Base-by-base conservation (phyloP, 805 yeast species). In the Saccharomycopsis javanensis region DNA sequence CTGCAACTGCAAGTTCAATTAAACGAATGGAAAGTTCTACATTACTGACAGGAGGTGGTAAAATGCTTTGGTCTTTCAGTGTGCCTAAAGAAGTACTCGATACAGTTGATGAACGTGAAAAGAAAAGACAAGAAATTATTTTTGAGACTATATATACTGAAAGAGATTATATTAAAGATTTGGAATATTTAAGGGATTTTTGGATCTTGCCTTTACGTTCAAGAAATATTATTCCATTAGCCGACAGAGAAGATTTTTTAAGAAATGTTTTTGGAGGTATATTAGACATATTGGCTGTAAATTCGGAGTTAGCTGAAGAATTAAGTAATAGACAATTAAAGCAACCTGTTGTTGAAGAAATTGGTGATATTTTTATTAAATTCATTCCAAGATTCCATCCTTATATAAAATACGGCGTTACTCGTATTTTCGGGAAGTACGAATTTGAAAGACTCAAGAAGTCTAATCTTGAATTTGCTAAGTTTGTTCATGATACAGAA, bases 61-160 rank as follows among this genome's bases (percentile, higher is more conserved):
- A 86, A 66, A 88, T 89, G 55, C 80, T 91, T 50, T 94, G 99
- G 99, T 88, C 92, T 55, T 87, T 87, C 65, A 86, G 96, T 1
- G 99, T 94, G 10, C 85, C 96, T 2, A 80, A 83, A 65, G 83
- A 82, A 50, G 72, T 90, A 5, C 79, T 91, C 67, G 95, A 88
- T 57, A 76, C 83, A 51, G 78, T 92, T 58, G 88, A 88, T 57
- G 91, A 88, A 64, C 79, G 75, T 55, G 99, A 94, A 68, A 85
- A 88, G 65, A 89, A 89, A 73, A 80, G 98, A 61, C 99, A 94
- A 70, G 99, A 94, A 66, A 83, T 91, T 62, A 94, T 94, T 51
- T 92, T 89, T 72, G 99, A 94, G 71, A 85, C 91, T 33, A 87
- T 89, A 54, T 87, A 87, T 62, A 92, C 97, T 1, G 98, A 94